Evolutionary conservation across 352 stramenopile genomes (phyloP), one percentile per base, ranked within the genome.

Genomic region (Thalassiosira ordinaria): DNA sequence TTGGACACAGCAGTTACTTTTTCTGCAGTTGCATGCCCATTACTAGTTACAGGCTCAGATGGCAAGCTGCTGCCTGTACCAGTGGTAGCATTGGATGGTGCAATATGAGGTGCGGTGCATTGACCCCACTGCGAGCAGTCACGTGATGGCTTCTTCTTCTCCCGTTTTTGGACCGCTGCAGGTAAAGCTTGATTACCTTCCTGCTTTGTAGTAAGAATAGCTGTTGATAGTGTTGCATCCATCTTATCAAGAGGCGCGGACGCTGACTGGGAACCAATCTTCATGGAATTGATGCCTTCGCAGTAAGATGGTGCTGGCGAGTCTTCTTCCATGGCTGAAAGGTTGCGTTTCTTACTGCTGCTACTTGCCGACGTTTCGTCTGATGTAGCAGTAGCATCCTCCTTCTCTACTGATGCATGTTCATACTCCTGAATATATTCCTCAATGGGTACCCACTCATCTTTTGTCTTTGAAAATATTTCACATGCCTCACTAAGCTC

Each of bases 111-210:
- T 18, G 77, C 53, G 62, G 74, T 67, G 2, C 52, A 81, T 68
- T 91, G 78, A 26, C 86, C 87, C 89, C 89, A 93, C 37, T 76
- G 73, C 1, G 78, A 82, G 24, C 46, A 71, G 33, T 90, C 83
- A 49, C 89, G 80, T 62, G 80, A 83, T 41, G 89, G 89, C 31
- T 93, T 93, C 61, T 92, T 93, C 75, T 87, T 87, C 27, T 91
- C 83, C 35, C 85, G 57, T 39, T 90, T 90, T 29, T 73, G 62
- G 41, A 76, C 59, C 46, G 77, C 81, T 16, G 65, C 49, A 18
- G 39, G 57, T 46, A 69, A 55, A 52, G 37, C 61, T 14, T 2
- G 3, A 41, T 52, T 60, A 14, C 18, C 61, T 62, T 37, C 9
- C 59, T 76, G 53, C 60, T 29, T 39, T 14, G 24, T 56, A 14